These are phyloP conservation scores for Porogramme epimiltina DNA, from an alignment of 1,284 basidiomycete species.

Conservation along the genomic window DNA sequence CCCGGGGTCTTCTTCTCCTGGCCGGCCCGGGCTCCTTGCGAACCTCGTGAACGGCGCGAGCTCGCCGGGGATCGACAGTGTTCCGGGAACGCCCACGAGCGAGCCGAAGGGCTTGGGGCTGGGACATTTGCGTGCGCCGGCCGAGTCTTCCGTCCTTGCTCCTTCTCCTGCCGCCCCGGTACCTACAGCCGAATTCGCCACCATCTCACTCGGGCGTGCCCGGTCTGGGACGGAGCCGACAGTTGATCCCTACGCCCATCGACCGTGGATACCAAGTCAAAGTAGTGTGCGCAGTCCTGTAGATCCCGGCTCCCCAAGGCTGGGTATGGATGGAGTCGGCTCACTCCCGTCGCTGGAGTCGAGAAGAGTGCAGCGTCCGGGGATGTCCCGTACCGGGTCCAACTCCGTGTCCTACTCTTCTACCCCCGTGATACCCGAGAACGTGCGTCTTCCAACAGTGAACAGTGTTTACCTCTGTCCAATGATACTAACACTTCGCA, in stretches of 20 bases:
- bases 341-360: slow-evolving; percentile 31
- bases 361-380: slow-evolving; percentile 35
- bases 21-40: slow-evolving; percentile 9
- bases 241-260: slow-evolving; percentile 23
- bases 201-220: slow-evolving; percentile 24
- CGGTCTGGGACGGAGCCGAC: slow-evolving; percentile 28
- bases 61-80: slow-evolving; percentile 21
- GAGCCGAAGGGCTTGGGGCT: slow-evolving; percentile 18
- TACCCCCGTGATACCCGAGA: slow-evolving; percentile 44
- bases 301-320: slow-evolving; percentile 25
- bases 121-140: slow-evolving; percentile 27
- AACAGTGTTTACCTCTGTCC: neutral
- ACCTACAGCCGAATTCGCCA: slow-evolving; percentile 27
- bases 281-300: slow-evolving; percentile 14
- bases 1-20: slow-evolving; percentile 26
- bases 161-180: slow-evolving; percentile 25
- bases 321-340: slow-evolving; percentile 13
- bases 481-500: slow-evolving; percentile 1
- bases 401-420: slow-evolving; percentile 40
- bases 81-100: slow-evolving; percentile 17
- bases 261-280: slow-evolving; percentile 27
- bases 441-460: too few species aligned
- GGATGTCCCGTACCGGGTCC: slow-evolving; percentile 40
- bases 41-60: slow-evolving; percentile 18
- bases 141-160: slow-evolving; percentile 26